Conservation (phyloP, 169 alveolate species). For the Plasmodium falciparum region DNA sequence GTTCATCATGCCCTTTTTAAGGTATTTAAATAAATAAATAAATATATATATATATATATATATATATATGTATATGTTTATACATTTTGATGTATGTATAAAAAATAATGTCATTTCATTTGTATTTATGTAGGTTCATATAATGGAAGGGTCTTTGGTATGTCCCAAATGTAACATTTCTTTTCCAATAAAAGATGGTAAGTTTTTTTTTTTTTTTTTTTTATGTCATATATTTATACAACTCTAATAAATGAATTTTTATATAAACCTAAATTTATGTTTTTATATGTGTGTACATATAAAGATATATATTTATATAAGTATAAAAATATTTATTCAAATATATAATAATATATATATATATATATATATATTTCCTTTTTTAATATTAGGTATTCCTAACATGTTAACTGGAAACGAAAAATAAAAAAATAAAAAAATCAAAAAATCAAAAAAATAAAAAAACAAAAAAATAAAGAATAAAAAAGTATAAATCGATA, state of each 20-base stretch:
- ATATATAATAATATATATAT: background rate
- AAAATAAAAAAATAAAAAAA: slow-evolving; percentile 1
- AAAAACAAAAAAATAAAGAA: slow-evolving; percentile 7
- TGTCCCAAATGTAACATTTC: slow-evolving; percentile 83
- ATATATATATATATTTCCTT: background rate
- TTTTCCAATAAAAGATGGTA: slow-evolving; percentile 84
- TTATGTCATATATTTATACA: slow-evolving; percentile 3
- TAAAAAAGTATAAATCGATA: no score
- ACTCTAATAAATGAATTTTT: background rate
- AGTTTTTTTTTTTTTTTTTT: background rate
- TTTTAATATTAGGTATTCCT: slow-evolving; percentile 42
- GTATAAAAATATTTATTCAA: background rate
- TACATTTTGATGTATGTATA: background rate
- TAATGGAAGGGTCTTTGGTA: slow-evolving; percentile 81
- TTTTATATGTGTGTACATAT: slow-evolving; percentile 8
- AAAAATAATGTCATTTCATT: slow-evolving; percentile 7
- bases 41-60: background rate
- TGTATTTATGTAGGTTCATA: slow-evolving; percentile 79
- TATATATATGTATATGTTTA: background rate
- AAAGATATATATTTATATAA: slow-evolving; percentile 2
- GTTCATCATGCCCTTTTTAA: slow-evolving; percentile 83
- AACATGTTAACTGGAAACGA: slow-evolving; percentile 69
- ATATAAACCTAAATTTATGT: background rate
- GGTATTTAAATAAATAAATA: slow-evolving; percentile 61
- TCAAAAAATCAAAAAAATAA: no score